A percentile compares a stretch with the other conserved stretches of the same genome.
Evolutionary conservation across 73 alveolate species (phyloP).

Genomic region (Strombidium stylifer): DNA sequence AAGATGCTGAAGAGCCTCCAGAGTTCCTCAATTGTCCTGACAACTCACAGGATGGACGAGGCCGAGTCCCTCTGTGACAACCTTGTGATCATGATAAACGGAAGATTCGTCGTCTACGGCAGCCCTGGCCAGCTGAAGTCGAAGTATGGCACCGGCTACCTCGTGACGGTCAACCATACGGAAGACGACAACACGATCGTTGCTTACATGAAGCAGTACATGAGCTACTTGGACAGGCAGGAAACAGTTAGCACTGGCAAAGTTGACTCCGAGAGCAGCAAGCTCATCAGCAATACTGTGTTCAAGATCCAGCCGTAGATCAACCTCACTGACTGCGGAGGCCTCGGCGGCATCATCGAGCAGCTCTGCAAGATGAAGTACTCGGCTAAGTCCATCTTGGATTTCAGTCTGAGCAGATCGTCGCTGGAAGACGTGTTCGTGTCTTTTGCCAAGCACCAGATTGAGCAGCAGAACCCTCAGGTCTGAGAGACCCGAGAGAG

Average conservation of each 20-base stretch:
- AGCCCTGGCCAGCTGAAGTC: conserved; percentile 56
- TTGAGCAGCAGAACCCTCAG: no score
- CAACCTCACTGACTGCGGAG: no score
- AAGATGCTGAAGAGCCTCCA: conserved; percentile 42
- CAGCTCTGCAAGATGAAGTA: no score
- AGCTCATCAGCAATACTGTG: no score
- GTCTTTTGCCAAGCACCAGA: conserved; percentile 42
- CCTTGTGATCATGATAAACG: conserved; percentile 77
- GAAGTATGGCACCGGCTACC: conserved; percentile 90
- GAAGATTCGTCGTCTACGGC: conserved; percentile 75
- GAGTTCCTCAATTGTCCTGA: conserved; percentile 65
- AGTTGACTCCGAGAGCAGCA: no score
- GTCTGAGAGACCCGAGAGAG: no score
- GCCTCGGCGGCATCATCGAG: no score
- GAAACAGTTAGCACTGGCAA: no score
- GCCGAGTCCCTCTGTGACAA: conserved; percentile 87
- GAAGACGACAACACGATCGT: not conserved
- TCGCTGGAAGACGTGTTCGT: conserved; percentile 38
- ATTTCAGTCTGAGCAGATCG: conserved; percentile 33
- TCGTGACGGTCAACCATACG: not conserved
- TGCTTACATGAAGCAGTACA: no score
- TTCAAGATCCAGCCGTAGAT: no score
- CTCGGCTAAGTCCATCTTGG: not conserved
- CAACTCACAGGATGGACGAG: conserved; percentile 92
- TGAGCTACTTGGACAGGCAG: no score